Evolutionary conservation across 1,284 basidiomycete genomes (phyloP), one percentile per base, ranked within the genome.

Genomic region (Ustilago tritici): DNA sequence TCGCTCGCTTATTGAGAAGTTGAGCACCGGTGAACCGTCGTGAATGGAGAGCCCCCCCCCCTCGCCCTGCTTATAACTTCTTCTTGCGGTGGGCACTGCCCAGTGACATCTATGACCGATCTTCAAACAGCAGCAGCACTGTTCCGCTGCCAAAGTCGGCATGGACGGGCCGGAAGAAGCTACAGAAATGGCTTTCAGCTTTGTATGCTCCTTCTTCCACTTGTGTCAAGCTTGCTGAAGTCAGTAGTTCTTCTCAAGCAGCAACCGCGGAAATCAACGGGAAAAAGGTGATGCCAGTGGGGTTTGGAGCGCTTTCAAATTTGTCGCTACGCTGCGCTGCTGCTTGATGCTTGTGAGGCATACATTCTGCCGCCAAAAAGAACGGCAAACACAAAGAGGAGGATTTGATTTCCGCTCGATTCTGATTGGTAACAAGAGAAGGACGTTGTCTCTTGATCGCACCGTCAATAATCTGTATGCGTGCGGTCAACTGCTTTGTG

Each of bases 261-360:
- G 55, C 55, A 56, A 40, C n/a, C 38, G 40, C 55, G 55, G 55
- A 43, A 43, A 43, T 56, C 36, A 56, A 31, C 55, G 55, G 55
- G 47, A 50, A 32, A 50, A 43, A 46, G 23, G 23, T 23, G 23
- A 23, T 23, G 23, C 23, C 23, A 34, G 19, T 14, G 31, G 11
- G 19, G 55, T 43, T 46, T 8, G 3, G 31, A 12, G 14, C 4
- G 54, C 36, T 56, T 36, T 56, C 54, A 54, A 54, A 54, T 54
- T 35, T 32, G 50, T 36, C 36, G 40, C 15, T 17, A 23, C 23
- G 23, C 23, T 23, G 23, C 2, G 8, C 10, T 19, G 6, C 19
- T 46, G 17, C n/a, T 9, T 50, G 47, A 28, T 23, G 47, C 28
- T 15, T 23, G 47, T 32, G 47, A 12, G 47, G 47, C 6, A 8